phyloP scores from a whole-genome alignment of 805 yeast species.

The Clavispora asparagi region DNA sequence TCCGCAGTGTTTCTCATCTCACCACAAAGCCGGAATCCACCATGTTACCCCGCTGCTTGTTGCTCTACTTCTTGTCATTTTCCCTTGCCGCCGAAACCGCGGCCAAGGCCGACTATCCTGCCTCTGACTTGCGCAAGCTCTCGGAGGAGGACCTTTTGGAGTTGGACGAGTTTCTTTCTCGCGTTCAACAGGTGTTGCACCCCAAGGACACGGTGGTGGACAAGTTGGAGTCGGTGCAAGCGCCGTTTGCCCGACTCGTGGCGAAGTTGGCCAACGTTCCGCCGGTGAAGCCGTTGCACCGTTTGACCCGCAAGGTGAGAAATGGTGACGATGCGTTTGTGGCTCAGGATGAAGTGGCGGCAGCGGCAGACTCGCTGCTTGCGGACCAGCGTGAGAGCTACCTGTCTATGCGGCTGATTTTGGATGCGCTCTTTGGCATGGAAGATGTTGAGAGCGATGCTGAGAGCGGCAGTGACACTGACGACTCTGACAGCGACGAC shows the following conservation, averaged over 20 bases:
- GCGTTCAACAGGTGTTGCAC: background rate
- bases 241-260: background rate
- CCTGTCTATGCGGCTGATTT: background rate
- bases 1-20: background rate
- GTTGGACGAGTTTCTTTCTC: background rate
- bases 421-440: background rate
- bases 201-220: background rate
- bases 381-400: background rate
- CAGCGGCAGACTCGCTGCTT: background rate
- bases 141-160: background rate
- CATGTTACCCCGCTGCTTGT: background rate
- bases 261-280: background rate
- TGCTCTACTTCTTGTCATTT: background rate
- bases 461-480: background rate
- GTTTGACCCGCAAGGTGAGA: background rate
- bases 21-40: background rate
- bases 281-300: background rate
- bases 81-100: background rate
- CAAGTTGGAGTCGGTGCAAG: background rate
- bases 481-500: background rate
- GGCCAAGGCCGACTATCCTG: background rate
- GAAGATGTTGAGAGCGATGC: background rate
- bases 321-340: background rate
- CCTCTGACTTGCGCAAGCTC: background rate
- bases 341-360: background rate